phyloP scores from a whole-genome alignment of 495 filamentous ascomycete species.

The Chlorociboria aeruginascens region DNA sequence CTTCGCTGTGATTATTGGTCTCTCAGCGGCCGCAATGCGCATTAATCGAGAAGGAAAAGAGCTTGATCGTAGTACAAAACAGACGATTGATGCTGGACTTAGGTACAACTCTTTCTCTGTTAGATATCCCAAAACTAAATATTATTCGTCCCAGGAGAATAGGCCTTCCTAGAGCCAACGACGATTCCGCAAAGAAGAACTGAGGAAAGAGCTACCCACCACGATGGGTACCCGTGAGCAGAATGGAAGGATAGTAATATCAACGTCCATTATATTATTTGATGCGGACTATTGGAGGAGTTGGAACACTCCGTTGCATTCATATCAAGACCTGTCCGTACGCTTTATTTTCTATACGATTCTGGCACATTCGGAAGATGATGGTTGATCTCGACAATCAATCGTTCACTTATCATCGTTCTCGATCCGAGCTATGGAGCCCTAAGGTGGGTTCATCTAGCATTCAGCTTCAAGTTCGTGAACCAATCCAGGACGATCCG shows the following conservation, averaged over 20 bases:
- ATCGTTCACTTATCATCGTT: too few species aligned
- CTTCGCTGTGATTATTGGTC: constrained; percentile 72
- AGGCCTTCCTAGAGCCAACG: constrained; percentile 3
- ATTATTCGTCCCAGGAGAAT: constrained; percentile 4
- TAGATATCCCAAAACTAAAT: background rate
- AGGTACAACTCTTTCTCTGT: constrained; percentile 25
- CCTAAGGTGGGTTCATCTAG: too few species aligned
- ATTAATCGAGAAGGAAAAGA: constrained; percentile 80
- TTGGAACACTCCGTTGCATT: too few species aligned
- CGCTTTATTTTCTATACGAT: too few species aligned
- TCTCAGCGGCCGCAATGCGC: constrained; percentile 48
- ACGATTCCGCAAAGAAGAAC: background rate
- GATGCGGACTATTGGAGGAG: background rate
- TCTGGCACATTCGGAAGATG: too few species aligned
- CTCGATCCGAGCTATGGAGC: too few species aligned
- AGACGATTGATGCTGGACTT: constrained; percentile 37
- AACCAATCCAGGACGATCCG: too few species aligned
- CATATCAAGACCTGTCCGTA: too few species aligned
- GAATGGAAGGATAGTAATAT: background rate
- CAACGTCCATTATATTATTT: background rate
- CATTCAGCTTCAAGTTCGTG: too few species aligned
- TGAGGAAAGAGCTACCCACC: constrained; percentile 2
- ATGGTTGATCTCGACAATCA: too few species aligned
- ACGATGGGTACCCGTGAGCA: background rate
- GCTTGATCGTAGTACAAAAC: constrained; percentile 38